These are phyloP conservation scores for Penicillium tannophilum DNA, from an alignment of 495 filamentous ascomycete species.

Conservation along the genomic window DNA sequence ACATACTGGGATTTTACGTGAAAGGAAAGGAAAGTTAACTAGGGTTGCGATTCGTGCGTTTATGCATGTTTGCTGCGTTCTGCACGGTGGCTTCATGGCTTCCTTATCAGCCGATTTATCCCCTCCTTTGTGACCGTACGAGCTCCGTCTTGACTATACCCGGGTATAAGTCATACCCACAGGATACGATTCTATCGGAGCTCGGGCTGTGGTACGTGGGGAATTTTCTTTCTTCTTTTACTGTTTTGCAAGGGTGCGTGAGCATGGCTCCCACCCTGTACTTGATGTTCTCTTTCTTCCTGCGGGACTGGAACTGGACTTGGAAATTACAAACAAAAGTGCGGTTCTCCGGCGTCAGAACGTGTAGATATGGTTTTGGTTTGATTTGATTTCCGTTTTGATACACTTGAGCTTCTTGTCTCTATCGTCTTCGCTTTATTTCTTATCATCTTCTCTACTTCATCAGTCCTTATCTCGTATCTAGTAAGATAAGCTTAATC, in stretches of 20 bases:
- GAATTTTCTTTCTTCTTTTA: neutral
- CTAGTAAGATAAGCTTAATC: slow-evolving; percentile 2
- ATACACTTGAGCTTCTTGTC: slow-evolving; percentile 34
- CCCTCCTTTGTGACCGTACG: neutral
- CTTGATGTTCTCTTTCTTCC: slow-evolving; percentile 19
- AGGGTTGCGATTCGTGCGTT: slow-evolving; percentile 9
- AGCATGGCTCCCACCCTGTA: neutral
- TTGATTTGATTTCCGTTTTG: slow-evolving; percentile 14
- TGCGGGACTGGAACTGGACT: slow-evolving; percentile 22
- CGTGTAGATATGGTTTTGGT: slow-evolving; percentile 34
- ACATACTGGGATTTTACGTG: slow-evolving; percentile 8
- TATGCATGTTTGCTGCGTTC: slow-evolving; percentile 21
- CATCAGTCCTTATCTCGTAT: slow-evolving; percentile 8
- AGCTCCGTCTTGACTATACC: slow-evolving; percentile 1
- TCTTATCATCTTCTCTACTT: slow-evolving; percentile 13
- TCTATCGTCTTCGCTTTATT: slow-evolving; percentile 14
- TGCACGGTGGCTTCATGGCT: slow-evolving; percentile 20
- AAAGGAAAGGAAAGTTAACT: neutral
- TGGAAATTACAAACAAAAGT: slow-evolving; percentile 28
- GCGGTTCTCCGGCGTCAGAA: slow-evolving; percentile 35
- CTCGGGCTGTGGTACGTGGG: neutral
- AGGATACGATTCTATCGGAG: neutral
- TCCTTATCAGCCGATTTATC: slow-evolving; percentile 5
- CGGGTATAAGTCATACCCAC: neutral
- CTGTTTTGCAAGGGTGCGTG: neutral